Evolutionary conservation across 192 early-diverging fungal genomes (phyloP), one percentile per base, ranked within the genome.

Genomic region (Backusella mclennaniae): DNA sequence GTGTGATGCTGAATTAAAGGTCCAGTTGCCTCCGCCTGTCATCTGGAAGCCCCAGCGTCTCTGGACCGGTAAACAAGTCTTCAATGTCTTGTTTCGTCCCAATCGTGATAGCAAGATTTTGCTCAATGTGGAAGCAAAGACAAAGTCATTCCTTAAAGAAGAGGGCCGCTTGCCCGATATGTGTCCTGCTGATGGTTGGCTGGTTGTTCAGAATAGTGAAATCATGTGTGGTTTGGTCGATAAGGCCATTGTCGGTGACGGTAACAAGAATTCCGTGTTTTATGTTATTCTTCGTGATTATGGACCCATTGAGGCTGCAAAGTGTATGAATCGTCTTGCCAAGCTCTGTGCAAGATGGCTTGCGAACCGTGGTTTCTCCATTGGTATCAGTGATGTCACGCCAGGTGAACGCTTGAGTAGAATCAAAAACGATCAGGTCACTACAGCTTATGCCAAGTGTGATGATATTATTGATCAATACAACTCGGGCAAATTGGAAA

Each of bases 11-110:
- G 74, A 93, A 52, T 72, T 89, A 21, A 89, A 94, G 26, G 89
- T 99, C 35, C 96, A 98, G 31, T 80, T 99, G n/a, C 97, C 97
- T 33, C 95, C 95, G 9, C 98, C 98, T 8, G 90, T 93, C 44
- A 95, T 98, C 41, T 75, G 88, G 80, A 98, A 99, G 89, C 98
- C 98, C 5, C 81, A 91, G 14, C 87, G 86, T 67, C 81, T 98
- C 31, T 99, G 98, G 98, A 96, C 98, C 9, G 98, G 98, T 70
- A 98, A 98, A 84, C 98, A 99, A 84, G 83, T 98, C 33, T 95
- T 99, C 77, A 90, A 89, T 71, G 89, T 97, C 35, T 82, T 99
- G 14, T 85, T 99, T 84, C 86, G 93, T 69, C 98, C 98, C 21
- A 97, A 96, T 78, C 84, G 82, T 66, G 71, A 83, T 0, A 87